Evolutionary conservation across 2,329 filamentous ascomycete genomes (phyloP).

Genomic region (Sporothrix inflata): DNA sequence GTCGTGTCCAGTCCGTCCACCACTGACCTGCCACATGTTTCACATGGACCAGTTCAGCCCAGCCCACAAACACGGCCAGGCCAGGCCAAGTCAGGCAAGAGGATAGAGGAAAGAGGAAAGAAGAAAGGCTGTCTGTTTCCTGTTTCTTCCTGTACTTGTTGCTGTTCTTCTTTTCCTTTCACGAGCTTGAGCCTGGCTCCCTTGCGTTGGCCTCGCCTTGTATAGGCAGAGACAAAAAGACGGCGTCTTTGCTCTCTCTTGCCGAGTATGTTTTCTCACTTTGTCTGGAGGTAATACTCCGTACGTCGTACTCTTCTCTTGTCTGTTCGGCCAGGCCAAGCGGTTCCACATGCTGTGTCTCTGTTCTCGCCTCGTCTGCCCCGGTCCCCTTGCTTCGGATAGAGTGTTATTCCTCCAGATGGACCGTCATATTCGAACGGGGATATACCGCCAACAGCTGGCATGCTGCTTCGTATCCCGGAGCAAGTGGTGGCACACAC

Average conservation of each 20-base stretch:
- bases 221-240: background rate
- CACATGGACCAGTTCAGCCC: background rate
- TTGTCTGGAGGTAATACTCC: background rate
- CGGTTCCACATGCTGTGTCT: background rate
- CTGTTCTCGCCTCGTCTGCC: background rate
- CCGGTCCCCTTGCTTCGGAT: background rate
- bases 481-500: background rate
- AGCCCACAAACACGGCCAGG: background rate
- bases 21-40: background rate
- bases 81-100: background rate
- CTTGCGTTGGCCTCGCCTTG: slow-evolving; percentile 13
- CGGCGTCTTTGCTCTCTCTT: background rate
- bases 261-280: background rate
- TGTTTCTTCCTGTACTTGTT: background rate
- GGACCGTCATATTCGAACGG: background rate
- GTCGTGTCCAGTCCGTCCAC: background rate
- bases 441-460: background rate
- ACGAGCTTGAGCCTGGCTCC: background rate
- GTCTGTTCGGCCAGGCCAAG: background rate
- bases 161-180: background rate
- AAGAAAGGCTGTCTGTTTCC: background rate
- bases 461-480: slow-evolving; percentile 4
- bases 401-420: background rate
- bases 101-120: background rate
- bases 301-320: background rate